Evolutionary conservation across 2,329 filamentous ascomycete genomes (phyloP), one percentile per base, ranked within the genome.

Genomic region (Rutstroemia sp.): DNA sequence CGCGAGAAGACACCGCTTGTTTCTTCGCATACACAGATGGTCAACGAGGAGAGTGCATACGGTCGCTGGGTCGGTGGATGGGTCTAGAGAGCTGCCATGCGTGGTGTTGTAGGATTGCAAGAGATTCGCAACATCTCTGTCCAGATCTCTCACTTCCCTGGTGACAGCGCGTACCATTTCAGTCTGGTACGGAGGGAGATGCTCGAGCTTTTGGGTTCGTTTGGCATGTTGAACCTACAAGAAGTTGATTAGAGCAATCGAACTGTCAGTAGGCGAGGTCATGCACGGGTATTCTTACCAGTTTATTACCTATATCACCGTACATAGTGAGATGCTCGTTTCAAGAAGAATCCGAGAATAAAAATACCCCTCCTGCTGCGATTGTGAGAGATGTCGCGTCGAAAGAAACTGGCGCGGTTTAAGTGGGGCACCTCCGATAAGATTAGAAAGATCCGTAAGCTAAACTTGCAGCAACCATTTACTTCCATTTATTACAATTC

Each of bases 1-100:
- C 4, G 92, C 92, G 6, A 99, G 81, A 19, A 99, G 79, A 68
- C 94, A 99, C 45, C 94, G 86, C 72, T 99, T 99, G 72, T 99
- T 96, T 55, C 94, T 82, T 49, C 94, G 86, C 88, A 97, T 96
- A 64, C 89, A 91, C 10, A 99, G 77, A 70, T 99, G 92, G 70
- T 96, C 89, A 59, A 97, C 92, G 21, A 99, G 82, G 23, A 99
- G 78, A 1, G 90, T 89, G 69, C 90, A 95, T 3, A 92, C 92
- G 34, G 87, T 87, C 9, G 88, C 89, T 46, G 90, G 90, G 66
- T 96, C 86, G 10, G 86, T 81, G 16, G 85, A 82, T 86, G 90
- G 92, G 65, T 96, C 86, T 75, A 97, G 97, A 0, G 85, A 86
- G 59, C 87, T 88, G 46, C 42, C 42, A 10, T 41, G 21, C 4